phyloP scores from a whole-genome alignment of 495 filamentous ascomycete species.

The Neurospora hispaniola region DNA sequence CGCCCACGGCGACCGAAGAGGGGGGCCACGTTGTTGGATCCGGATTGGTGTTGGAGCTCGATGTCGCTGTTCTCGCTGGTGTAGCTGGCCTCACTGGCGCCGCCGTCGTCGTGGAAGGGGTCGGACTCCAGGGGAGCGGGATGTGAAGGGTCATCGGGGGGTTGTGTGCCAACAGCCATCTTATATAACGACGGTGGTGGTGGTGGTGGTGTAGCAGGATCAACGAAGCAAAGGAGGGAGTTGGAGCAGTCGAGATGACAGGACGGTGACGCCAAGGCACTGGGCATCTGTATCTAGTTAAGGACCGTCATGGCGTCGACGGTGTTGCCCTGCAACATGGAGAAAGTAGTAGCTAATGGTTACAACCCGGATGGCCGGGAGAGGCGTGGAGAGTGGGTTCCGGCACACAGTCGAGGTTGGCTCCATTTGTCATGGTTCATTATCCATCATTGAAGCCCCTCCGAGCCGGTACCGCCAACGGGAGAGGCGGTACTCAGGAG shows the following conservation, averaged over 20 bases:
- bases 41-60: conserved; percentile 14
- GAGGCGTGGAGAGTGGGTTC: neutral
- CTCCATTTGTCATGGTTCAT: neutral
- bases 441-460: neutral
- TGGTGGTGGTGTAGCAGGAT: neutral
- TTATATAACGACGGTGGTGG: neutral
- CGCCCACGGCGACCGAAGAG: conserved; percentile 10
- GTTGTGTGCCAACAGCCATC: neutral
- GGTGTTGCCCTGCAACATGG: neutral
- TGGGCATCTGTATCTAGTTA: neutral
- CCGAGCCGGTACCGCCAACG: neutral
- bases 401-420: neutral
- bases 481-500: neutral
- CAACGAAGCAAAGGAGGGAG: neutral
- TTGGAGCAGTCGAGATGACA: neutral
- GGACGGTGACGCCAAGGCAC: neutral
- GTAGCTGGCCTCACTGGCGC: neutral
- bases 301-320: neutral
- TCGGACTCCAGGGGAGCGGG: neutral
- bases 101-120: neutral
- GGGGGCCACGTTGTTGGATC: conserved; percentile 14
- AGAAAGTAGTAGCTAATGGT: neutral
- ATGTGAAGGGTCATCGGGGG: neutral
- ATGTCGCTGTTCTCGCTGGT: conserved; percentile 8
- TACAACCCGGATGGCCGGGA: neutral